These are phyloP conservation scores for Brassica juncea DNA, from an alignment of 345 rosid species.

Conservation along the genomic window DNA sequence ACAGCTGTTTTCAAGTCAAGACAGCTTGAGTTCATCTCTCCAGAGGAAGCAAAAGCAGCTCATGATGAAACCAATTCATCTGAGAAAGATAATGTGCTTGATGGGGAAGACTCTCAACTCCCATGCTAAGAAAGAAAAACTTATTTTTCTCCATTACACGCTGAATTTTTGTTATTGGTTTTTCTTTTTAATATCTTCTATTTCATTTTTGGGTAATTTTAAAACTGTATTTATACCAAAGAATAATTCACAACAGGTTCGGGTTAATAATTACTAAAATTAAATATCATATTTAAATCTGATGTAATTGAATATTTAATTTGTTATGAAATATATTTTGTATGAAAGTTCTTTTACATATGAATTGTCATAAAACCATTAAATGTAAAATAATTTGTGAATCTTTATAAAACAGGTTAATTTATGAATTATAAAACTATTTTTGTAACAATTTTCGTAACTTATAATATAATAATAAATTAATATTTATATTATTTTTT, in stretches of 20 bases:
- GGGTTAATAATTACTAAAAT: neutral
- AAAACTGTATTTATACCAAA: constrained; percentile 21
- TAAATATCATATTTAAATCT: neutral
- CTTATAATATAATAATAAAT: no score
- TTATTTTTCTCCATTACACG: constrained; percentile 8
- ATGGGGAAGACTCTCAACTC: constrained; percentile 16
- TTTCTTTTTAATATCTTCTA: neutral
- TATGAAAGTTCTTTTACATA: no score
- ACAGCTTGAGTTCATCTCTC: constrained; percentile 79
- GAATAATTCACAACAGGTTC: constrained; percentile 8
- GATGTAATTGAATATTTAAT: neutral
- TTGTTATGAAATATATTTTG: neutral
- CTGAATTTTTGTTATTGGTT: neutral
- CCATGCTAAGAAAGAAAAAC: neutral
- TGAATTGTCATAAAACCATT: neutral
- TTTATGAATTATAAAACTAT: neutral
- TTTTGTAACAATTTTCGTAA: neutral
- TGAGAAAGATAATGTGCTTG: constrained; percentile 29
- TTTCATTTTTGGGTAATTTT: neutral
- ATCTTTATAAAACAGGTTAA: neutral
- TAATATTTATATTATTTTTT: no score
- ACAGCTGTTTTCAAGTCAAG: constrained; percentile 79
- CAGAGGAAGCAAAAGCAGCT: constrained; percentile 47
- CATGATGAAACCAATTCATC: constrained; percentile 45
- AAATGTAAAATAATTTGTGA: neutral